Base-by-base conservation (phyloP, 805 yeast species). In the Kuraishia molischiana region DNA sequence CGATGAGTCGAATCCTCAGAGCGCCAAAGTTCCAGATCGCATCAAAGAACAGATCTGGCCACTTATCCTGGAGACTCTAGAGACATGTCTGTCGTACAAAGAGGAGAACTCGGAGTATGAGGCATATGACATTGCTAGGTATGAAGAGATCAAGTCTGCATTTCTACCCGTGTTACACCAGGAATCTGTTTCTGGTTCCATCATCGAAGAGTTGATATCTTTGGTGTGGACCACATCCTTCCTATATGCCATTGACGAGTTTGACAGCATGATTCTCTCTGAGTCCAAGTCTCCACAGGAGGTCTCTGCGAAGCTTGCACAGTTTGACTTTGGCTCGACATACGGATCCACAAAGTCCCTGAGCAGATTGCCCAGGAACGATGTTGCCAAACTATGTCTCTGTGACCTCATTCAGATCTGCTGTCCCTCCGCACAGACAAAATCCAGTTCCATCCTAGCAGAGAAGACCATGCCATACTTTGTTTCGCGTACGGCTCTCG, bases 271-370 rank as follows among this genome's bases (percentile, higher is more conserved):
- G 3, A 41, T 53, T 13, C 34, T 40, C 41, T 47, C 38, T 36
- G 34, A 44, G 2, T 48, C 56, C 2, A 40, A 36, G 11, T 51
- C 58, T 3, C 56, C 57, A 3, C 19, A 38, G 10, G 65, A 61
- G 10, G 58, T 71, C 4, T 54, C 73, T 2, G 43, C 52, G 9
- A 52, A 48, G 9, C 47, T 78, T 3, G 52, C 67, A 3, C 39
- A 50, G 1, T 69, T 69, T 41, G 58, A 67, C 11, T 66, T 72
- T 39, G 69, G 66, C 8, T 66, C 66, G 6, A 61, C 69, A n/a
- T 74, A 69, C 47, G 92, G 92, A 1, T 67, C 84, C 0, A 80
- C 90, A 0, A 67, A 67, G 29, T 68, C 72, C 3, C 53, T 79
- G 1, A 47, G 46, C 1, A 49, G 63, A 9, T 53, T 67, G 18